These are phyloP conservation scores for Colletotrichum kahawae DNA, from an alignment of 2,329 filamentous ascomycete genomes.

Conservation along the genomic window DNA sequence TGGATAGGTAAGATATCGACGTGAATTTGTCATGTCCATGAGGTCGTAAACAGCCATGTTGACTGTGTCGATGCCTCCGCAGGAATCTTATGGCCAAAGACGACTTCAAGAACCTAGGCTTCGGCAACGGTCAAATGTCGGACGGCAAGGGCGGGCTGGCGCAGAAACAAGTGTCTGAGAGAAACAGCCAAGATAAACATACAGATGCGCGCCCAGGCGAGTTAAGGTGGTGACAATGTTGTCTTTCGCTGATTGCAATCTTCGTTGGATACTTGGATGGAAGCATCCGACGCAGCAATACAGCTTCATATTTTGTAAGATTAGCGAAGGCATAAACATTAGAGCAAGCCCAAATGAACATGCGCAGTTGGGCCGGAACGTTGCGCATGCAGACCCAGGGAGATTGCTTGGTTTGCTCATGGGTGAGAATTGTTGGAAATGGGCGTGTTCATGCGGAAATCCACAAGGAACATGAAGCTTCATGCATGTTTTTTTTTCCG, in stretches of 20 bases:
- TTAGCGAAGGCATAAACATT: not conserved
- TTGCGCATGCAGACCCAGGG: not conserved
- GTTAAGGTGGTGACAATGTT: conserved; percentile 34
- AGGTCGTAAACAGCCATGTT: not conserved
- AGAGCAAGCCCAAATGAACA: not conserved
- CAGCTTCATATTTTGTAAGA: not conserved
- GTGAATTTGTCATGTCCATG: not conserved
- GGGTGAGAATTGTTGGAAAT: not conserved
- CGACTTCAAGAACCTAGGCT: conserved; percentile 92
- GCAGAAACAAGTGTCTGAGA: not conserved
- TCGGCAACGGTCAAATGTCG: conserved; percentile 44
- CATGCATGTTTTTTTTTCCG: not conserved
- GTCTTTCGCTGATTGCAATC: not conserved
- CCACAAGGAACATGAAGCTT: not conserved
- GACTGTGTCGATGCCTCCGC: not conserved
- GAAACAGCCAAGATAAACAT: not conserved
- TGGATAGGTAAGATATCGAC: conserved; percentile 77
- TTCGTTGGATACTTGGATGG: not conserved
- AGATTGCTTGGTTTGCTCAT: not conserved
- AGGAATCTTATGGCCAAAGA: conserved; percentile 97
- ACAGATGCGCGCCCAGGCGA: conserved; percentile 30
- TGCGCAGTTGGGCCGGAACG: not conserved
- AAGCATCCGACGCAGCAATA: not conserved
- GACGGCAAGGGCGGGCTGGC: conserved; percentile 28
- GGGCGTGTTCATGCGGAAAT: not conserved